These are phyloP conservation scores for Verticillium isaacii DNA, from an alignment of 2,329 filamentous ascomycete genomes.

Conservation along the genomic window DNA sequence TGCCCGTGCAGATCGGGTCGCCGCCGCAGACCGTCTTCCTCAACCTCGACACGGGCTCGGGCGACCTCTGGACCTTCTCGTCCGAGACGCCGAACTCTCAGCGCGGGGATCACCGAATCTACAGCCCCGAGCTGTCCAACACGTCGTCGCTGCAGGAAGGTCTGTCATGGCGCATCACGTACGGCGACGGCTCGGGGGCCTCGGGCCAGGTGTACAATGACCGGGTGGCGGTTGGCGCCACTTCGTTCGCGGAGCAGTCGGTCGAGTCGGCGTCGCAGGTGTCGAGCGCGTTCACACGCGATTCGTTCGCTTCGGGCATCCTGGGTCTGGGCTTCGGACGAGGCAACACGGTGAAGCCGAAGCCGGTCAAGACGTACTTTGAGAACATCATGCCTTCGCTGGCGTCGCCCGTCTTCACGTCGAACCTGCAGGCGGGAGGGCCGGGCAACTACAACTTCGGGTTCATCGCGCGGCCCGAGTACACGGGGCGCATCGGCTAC, in stretches of 20 bases:
- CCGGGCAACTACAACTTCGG: constrained; percentile 35
- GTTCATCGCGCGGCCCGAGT: constrained; percentile 50
- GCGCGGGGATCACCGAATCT: constrained; percentile 49
- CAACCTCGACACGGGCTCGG: constrained; percentile 61
- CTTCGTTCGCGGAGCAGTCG: constrained; percentile 56
- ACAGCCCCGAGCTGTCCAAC: constrained; percentile 41
- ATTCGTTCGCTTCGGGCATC: constrained; percentile 29
- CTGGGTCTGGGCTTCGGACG: constrained; percentile 26
- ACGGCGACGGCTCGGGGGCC: constrained; percentile 62
- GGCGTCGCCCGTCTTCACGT: constrained; percentile 28
- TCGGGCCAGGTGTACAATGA: constrained; percentile 62
- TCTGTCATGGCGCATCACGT: constrained; percentile 53
- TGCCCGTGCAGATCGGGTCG: constrained; percentile 58
- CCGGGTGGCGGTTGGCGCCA: constrained; percentile 55
- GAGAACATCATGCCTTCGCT: constrained; percentile 27
- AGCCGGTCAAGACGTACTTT: constrained; percentile 25
- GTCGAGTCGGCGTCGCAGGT: constrained; percentile 60
- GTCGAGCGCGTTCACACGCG: constrained; percentile 35
- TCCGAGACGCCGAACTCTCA: constrained; percentile 43
- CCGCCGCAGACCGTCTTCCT: constrained; percentile 54
- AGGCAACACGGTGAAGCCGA: constrained; percentile 28
- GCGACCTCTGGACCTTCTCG: constrained; percentile 65
- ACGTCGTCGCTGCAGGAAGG: constrained; percentile 35
- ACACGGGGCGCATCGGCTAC: constrained; percentile 54
- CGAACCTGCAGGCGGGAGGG: constrained; percentile 24